Conservation (phyloP, 139 green algal species). For the Closterium sp. region DNA sequence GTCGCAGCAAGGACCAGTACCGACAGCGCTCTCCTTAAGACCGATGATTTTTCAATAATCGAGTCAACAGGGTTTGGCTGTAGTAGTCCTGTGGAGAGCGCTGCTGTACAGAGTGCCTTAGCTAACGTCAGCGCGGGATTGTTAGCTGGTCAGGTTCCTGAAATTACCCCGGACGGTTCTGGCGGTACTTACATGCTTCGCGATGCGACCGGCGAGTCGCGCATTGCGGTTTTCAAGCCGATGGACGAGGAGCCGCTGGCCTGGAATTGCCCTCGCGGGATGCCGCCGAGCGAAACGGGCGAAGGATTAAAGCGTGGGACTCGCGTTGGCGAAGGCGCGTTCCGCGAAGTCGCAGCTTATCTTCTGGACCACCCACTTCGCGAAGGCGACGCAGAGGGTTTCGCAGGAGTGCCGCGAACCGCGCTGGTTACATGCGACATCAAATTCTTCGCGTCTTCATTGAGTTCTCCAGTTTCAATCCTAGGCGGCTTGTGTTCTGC, state of each 20-base stretch:
- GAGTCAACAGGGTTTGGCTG: not conserved
- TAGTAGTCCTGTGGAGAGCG: not conserved
- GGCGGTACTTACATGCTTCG: constrained; percentile 61
- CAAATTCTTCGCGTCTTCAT: not conserved
- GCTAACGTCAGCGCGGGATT: constrained; percentile 40
- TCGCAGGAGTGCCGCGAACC: constrained; percentile 84
- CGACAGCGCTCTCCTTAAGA: not conserved
- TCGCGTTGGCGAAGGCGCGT: constrained; percentile 86
- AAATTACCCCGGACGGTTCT: constrained; percentile 64
- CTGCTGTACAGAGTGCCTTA: not conserved
- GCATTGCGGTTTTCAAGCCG: constrained; percentile 72
- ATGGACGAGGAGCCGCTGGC: constrained; percentile 75
- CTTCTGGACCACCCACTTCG: constrained; percentile 79
- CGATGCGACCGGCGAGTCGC: not conserved
- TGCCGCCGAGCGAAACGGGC: constrained; percentile 6
- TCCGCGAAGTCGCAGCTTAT: constrained; percentile 85
- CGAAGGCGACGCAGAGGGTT: constrained; percentile 59
- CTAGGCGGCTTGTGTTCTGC: not conserved
- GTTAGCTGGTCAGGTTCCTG: constrained; percentile 51
- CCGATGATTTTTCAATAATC: not conserved
- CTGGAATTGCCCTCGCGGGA: constrained; percentile 65
- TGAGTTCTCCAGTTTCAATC: not conserved
- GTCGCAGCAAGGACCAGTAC: not conserved
- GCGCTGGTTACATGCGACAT: constrained; percentile 71
- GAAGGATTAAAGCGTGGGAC: constrained; percentile 84